Conservation (phyloP, 768 basidiomycete genomes). For the Filobasidium floriforme region DNA sequence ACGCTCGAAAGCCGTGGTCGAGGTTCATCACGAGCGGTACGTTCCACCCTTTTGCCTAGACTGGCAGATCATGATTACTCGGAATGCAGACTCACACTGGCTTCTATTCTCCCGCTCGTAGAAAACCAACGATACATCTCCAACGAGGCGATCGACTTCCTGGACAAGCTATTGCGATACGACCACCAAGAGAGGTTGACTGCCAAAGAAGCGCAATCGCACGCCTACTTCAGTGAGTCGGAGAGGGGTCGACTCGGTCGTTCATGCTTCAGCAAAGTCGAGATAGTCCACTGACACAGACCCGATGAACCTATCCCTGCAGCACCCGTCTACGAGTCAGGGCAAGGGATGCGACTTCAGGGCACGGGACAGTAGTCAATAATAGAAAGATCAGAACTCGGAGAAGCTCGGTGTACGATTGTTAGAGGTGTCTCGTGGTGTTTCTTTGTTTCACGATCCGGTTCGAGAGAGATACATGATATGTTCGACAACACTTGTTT, state of each 20-base stretch:
- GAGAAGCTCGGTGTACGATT: too few species aligned
- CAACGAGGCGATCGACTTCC: slow-evolving; percentile 90
- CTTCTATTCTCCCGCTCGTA: slow-evolving; percentile 3
- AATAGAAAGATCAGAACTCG: too few species aligned
- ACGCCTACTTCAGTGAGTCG: slow-evolving; percentile 67
- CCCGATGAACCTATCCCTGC: too few species aligned
- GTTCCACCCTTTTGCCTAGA: neutral
- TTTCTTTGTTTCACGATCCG: too few species aligned
- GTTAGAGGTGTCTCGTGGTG: too few species aligned
- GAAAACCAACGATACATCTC: slow-evolving; percentile 88
- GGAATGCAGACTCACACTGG: neutral
- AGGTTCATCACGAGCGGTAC: slow-evolving; percentile 72
- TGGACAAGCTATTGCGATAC: slow-evolving; percentile 90
- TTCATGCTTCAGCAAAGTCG: too few species aligned
- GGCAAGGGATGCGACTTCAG: too few species aligned
- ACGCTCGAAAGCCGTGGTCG: slow-evolving; percentile 89
- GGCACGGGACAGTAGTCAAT: too few species aligned
- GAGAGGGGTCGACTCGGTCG: neutral
- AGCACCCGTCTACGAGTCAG: too few species aligned
- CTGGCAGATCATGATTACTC: neutral
- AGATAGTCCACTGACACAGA: too few species aligned
- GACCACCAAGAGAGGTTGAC: slow-evolving; percentile 96
- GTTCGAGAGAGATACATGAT: too few species aligned
- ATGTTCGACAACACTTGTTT: too few species aligned
- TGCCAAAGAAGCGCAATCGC: slow-evolving; percentile 82